Conservation (phyloP, 352 stramenopile species). For the Phytophthora colocasiae region DNA sequence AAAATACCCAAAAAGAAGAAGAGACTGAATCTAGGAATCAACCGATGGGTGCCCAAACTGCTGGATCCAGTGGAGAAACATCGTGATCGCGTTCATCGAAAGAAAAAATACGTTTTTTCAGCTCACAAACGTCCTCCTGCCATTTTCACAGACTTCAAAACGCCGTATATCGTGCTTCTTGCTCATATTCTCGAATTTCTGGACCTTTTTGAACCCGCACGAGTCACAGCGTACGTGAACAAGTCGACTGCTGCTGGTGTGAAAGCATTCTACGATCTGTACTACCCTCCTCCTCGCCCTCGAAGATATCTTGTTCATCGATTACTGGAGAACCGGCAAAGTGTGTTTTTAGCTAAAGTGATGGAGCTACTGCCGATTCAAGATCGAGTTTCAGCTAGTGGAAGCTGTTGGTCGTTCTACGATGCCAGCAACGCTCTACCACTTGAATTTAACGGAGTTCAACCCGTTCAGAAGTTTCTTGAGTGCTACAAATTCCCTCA, state of each 20-base stretch:
- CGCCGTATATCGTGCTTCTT: conserved; percentile 29
- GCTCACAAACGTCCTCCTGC: conserved; percentile 15
- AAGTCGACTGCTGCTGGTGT: conserved; percentile 36
- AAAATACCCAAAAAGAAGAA: conserved; percentile 32
- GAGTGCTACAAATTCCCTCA: conserved; percentile 18
- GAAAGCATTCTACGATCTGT: conserved; percentile 44
- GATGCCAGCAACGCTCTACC: conserved; percentile 32
- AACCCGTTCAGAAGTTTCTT: conserved; percentile 24
- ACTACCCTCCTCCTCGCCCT: conserved; percentile 49
- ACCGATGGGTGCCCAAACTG: conserved; percentile 54
- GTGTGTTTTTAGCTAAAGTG: conserved; percentile 26
- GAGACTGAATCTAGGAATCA: conserved; percentile 21
- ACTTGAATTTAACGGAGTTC: conserved; percentile 31
- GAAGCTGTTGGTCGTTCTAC: conserved; percentile 41
- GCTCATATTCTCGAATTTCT: conserved; percentile 54
- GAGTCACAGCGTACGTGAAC: conserved; percentile 46
- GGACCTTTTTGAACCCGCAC: conserved; percentile 32
- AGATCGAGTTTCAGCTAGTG: conserved; percentile 43
- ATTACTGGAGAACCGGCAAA: conserved; percentile 15
- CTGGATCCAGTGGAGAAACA: conserved; percentile 45
- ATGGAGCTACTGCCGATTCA: conserved; percentile 34
- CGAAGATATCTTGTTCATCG: conserved; percentile 43
- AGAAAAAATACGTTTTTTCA: conserved; percentile 23
- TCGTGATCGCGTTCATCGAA: conserved; percentile 43
- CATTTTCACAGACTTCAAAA: conserved; percentile 36